Evolutionary conservation across 495 filamentous ascomycete genomes (phyloP).

Genomic region (Aspergillus egyptiacus): DNA sequence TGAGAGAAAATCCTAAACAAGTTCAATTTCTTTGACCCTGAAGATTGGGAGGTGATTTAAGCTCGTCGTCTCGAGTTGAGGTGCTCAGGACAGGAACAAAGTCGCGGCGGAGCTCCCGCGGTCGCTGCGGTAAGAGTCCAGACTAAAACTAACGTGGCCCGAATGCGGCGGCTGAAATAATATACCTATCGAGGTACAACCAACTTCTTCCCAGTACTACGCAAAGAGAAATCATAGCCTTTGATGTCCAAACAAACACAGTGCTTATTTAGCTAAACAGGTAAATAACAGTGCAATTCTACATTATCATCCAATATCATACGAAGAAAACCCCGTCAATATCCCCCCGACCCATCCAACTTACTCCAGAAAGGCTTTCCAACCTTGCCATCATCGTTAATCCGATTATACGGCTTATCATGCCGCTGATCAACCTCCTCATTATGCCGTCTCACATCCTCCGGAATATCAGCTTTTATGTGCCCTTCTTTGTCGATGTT

Average conservation of each 20-base stretch:
- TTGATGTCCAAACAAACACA: no score
- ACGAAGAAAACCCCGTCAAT: neutral
- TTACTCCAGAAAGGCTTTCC: slow-evolving; percentile 21
- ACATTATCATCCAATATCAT: no score
- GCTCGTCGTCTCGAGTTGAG: neutral
- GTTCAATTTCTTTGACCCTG: neutral
- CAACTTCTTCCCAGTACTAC: no score
- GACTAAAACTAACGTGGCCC: slow-evolving; percentile 12
- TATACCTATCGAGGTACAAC: no score
- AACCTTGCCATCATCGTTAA: slow-evolving; percentile 29
- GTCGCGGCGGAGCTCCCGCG: slow-evolving; percentile 11
- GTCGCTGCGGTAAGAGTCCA: slow-evolving; percentile 1
- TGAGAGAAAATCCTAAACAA: no score
- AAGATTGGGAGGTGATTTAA: slow-evolving; percentile 1
- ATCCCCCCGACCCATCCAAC: neutral
- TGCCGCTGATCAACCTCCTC: slow-evolving; percentile 31
- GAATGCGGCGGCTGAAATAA: neutral
- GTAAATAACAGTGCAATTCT: no score
- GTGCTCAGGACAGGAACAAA: neutral
- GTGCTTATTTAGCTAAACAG: no score
- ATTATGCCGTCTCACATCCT: slow-evolving; percentile 39
- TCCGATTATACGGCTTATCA: slow-evolving; percentile 36
- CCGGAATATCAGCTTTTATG: slow-evolving; percentile 23
- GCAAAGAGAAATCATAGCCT: no score
- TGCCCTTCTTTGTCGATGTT: slow-evolving; percentile 30